A percentile compares a stretch with the other conserved stretches of the same genome.
Conservation (phyloP, 139 green algal species). For the Tetradesmus obliquus region DNA sequence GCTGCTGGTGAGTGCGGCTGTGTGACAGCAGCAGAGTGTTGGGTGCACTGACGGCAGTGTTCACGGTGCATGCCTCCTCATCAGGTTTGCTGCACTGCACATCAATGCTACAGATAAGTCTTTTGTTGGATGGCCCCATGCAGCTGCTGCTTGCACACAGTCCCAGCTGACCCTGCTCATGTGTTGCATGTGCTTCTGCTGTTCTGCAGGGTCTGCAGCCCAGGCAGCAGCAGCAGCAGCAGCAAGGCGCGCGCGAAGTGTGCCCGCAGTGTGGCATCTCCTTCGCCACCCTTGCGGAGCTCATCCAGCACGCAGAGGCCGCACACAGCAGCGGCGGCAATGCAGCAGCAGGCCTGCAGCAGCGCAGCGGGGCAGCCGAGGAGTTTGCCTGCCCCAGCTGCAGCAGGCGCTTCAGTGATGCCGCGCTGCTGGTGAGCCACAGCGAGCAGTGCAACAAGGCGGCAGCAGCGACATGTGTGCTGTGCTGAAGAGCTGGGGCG, state of each 20-base stretch:
- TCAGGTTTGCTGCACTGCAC: not conserved
- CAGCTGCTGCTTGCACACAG: not conserved
- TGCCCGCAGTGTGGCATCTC: constrained; percentile 61
- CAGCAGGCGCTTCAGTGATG: constrained; percentile 37
- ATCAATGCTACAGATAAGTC: not conserved
- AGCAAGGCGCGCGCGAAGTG: constrained; percentile 41
- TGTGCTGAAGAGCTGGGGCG: not conserved
- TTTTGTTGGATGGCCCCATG: not conserved
- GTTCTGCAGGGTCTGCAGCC: not conserved
- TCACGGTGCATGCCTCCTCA: not conserved
- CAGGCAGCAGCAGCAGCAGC: constrained; percentile 20
- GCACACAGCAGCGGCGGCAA: constrained; percentile 4
- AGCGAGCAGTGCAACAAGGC: constrained; percentile 30
- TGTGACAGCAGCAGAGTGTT: not conserved
- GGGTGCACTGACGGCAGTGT: no score
- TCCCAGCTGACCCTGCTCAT: no score
- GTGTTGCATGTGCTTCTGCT: not conserved
- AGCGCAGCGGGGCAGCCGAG: not conserved
- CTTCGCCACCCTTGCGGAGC: constrained; percentile 57
- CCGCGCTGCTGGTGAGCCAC: constrained; percentile 48
- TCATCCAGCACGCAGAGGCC: constrained; percentile 63
- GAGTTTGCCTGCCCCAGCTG: constrained; percentile 47
- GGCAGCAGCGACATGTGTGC: not conserved
- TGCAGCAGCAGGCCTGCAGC: not conserved
- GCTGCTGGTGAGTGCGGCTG: not conserved